These are phyloP conservation scores for Lactarius deliciosus DNA, from an alignment of 768 basidiomycete species.

Conservation along the genomic window DNA sequence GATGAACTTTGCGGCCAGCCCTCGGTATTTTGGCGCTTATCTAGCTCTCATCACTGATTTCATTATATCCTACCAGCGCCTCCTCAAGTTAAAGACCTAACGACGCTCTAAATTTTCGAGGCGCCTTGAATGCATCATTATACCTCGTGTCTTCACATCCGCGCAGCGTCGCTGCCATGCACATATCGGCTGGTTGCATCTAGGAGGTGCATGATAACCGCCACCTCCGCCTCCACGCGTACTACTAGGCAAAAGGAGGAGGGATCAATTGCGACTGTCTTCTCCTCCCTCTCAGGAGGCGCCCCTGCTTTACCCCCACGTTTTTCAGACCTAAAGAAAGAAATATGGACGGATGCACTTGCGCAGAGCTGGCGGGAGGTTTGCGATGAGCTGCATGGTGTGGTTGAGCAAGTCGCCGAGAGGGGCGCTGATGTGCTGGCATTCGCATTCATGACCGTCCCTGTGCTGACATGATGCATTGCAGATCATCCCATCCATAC, in stretches of 20 bases:
- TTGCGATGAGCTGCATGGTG: slow-evolving; percentile 46
- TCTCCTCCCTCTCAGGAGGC: slow-evolving; percentile 45
- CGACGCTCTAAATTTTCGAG: background rate
- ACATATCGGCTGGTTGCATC: slow-evolving; percentile 2
- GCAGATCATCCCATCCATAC: slow-evolving; percentile 54
- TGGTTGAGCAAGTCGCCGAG: slow-evolving; percentile 47
- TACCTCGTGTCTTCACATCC: background rate
- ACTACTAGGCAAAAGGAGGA: slow-evolving; percentile 32
- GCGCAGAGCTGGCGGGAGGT: slow-evolving; percentile 56
- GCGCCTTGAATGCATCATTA: slow-evolving; percentile 1
- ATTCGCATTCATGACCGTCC: background rate
- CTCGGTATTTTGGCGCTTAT: background rate
- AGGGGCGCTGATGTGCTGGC: slow-evolving; percentile 48
- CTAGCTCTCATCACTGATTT: background rate
- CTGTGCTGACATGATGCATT: background rate
- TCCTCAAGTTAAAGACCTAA: background rate
- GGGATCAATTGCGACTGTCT: slow-evolving; percentile 49
- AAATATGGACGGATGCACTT: slow-evolving; percentile 48
- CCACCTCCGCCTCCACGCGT: background rate
- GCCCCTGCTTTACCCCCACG: slow-evolving; percentile 49
- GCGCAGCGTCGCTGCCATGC: slow-evolving; percentile 3
- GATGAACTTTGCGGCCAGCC: background rate
- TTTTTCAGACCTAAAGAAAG: slow-evolving; percentile 60
- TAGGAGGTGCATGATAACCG: slow-evolving; percentile 9
- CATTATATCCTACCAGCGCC: background rate